Base-by-base conservation (phyloP, 371 early-diverging fungal species). In the Coemansia linderi region DNA sequence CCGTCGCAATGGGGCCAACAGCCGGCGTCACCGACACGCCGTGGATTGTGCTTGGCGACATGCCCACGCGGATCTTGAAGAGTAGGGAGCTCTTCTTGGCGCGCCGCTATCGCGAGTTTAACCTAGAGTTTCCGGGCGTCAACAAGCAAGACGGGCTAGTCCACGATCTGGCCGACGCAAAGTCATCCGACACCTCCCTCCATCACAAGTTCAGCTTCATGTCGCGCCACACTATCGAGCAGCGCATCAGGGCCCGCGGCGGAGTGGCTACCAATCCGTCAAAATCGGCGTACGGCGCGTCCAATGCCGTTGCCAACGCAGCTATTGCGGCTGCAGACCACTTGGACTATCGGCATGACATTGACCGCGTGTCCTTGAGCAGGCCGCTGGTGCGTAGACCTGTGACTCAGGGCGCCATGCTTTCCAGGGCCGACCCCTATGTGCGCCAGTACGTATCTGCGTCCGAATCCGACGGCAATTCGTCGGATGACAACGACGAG, bases 31-130 rank as follows among this genome's bases (percentile, higher is more conserved):
- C 79, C 31, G 76, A 79, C 27, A 79, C 79, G 31, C 79, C 79
- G 24, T 79, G 79, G 79, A 75, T 79, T 15, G 76, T 79, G 59
- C 79, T 79, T 38, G 79, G 79, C 27, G 75, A 74, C 37, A 44
- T 74, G 63, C 76, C 79, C 17, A 79, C 79, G 15, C 79, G 79
- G 13, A 71, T 79, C 19, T 65, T 77, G 62, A 79, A 79, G 63
- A 79, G 79, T 65, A 66, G 69, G 15, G 79, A 79, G 71, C 72
- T 79, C 22, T 79, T 79, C 68, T 56, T 79, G 64, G 71, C 72
- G 15, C 79, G 72, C 15, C 79, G 79, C 52, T 79, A 79, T 60
- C 64, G 62, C 27, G 79, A 79, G 50, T 79, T 79, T 52, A 73
- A 73, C 44, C 66, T 77, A 4, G 78, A 77, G 39, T 77, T 66